Conservation (phyloP, 305 asterid species). For the Rubia balearica region DNA sequence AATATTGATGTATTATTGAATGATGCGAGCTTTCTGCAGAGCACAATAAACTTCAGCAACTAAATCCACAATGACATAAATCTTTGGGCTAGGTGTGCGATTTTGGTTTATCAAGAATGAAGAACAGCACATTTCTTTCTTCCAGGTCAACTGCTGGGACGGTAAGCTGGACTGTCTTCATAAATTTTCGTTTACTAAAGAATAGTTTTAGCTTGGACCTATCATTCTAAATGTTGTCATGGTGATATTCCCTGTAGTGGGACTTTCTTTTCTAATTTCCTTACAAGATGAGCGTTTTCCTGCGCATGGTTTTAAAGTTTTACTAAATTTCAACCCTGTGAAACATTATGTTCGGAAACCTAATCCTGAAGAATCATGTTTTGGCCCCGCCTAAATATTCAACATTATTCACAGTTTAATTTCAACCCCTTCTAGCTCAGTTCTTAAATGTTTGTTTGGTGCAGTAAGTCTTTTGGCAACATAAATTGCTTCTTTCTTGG, state of each 20-base stretch:
- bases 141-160: constrained; percentile 98
- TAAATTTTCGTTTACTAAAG: not conserved
- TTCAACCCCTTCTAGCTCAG: constrained; percentile 14
- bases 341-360: not conserved
- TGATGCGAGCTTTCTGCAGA: not conserved
- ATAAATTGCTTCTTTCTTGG: constrained; percentile 24
- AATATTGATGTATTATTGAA: not conserved
- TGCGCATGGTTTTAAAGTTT: not conserved
- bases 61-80: constrained; percentile 1
- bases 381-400: not conserved
- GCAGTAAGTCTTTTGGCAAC: constrained; percentile 24
- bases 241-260: not conserved
- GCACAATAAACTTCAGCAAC: not conserved
- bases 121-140: constrained; percentile 92
- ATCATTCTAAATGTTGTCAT: constrained; percentile 4
- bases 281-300: not conserved
- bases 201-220: not conserved
- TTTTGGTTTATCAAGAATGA: constrained; percentile 90
- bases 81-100: constrained; percentile 71
- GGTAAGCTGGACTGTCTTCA: constrained; percentile 40
- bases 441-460: constrained; percentile 18
- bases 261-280: not conserved
- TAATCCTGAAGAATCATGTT: not conserved
- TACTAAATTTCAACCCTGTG: not conserved
- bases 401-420: not conserved